These are phyloP conservation scores for Micromonas pusilla DNA, from an alignment of 139 green algal genomes.

Conservation along the genomic window DNA sequence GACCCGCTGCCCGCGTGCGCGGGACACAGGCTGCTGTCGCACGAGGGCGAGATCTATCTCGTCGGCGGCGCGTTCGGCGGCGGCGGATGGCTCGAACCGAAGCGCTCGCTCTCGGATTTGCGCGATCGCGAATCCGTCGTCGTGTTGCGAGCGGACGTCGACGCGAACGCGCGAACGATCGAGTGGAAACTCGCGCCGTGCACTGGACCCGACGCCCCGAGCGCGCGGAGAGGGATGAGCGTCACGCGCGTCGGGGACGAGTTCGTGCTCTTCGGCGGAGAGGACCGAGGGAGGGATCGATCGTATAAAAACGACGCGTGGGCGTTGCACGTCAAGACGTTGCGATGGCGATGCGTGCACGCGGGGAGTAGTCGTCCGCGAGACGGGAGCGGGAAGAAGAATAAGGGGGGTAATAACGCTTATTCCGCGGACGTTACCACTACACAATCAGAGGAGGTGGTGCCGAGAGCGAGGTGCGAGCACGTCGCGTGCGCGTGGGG, in stretches of 20 bases:
- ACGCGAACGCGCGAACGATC: background rate
- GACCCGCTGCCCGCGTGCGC: background rate
- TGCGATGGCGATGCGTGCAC: constrained; percentile 37
- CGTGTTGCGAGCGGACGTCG: background rate
- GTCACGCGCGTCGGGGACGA: background rate
- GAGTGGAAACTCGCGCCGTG: background rate
- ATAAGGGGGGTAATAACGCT: background rate
- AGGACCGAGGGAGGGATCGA: constrained; percentile 33
- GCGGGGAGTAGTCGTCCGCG: too few species aligned
- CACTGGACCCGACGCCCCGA: background rate
- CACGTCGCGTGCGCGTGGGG: constrained; percentile 1
- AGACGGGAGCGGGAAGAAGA: background rate
- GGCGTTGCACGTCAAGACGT: constrained; percentile 37
- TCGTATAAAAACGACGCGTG: constrained; percentile 36
- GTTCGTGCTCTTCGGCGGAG: constrained; percentile 41
- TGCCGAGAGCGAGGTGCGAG: constrained; percentile 3
- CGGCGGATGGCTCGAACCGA: background rate
- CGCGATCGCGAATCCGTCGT: background rate
- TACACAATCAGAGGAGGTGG: background rate
- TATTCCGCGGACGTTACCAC: background rate
- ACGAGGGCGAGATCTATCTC: background rate
- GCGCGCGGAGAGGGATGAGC: background rate
- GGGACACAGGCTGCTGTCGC: background rate
- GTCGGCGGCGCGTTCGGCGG: background rate
- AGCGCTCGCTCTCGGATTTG: too few species aligned